A percentile compares a stretch with the other conserved stretches of the same genome.
These are phyloP conservation scores for Trichophyton benhamiae DNA, from an alignment of 2,329 filamentous ascomycete species.

Conservation along the genomic window DNA sequence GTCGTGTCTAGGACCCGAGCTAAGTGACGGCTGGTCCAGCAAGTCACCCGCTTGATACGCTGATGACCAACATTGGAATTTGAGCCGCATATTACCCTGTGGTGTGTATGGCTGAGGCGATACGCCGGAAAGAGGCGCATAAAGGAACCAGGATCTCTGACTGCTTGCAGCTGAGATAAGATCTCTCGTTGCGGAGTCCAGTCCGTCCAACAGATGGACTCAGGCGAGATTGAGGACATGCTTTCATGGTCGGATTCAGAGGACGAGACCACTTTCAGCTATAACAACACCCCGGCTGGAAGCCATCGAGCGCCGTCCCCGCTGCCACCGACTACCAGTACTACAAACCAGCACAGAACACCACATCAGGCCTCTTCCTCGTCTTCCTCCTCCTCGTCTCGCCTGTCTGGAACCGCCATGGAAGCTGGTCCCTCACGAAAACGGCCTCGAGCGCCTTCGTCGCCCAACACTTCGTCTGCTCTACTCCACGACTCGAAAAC, in stretches of 20 bases:
- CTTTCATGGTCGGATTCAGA: not conserved
- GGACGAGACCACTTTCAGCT: not conserved
- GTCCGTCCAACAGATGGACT: not conserved
- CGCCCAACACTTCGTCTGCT: not conserved
- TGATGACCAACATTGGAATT: not conserved
- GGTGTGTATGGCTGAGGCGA: not conserved
- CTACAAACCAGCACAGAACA: not conserved
- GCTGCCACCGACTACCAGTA: not conserved
- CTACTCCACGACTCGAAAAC: not conserved
- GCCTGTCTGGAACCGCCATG: not conserved
- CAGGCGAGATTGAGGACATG: not conserved
- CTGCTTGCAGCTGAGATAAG: not conserved
- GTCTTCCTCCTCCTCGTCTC: not conserved
- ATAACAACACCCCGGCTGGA: not conserved
- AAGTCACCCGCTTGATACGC: not conserved
- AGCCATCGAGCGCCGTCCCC: not conserved
- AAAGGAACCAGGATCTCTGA: not conserved
- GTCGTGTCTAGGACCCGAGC: not conserved
- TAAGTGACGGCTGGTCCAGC: not conserved
- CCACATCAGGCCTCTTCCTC: not conserved
- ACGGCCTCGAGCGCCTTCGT: not conserved
- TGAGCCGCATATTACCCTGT: not conserved
- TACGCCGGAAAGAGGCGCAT: not conserved
- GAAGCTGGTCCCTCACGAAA: not conserved
- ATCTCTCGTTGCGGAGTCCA: not conserved